These are phyloP conservation scores for Cavenderia fasciculata DNA, from an alignment of 78 protist species.

Conservation along the genomic window DNA sequence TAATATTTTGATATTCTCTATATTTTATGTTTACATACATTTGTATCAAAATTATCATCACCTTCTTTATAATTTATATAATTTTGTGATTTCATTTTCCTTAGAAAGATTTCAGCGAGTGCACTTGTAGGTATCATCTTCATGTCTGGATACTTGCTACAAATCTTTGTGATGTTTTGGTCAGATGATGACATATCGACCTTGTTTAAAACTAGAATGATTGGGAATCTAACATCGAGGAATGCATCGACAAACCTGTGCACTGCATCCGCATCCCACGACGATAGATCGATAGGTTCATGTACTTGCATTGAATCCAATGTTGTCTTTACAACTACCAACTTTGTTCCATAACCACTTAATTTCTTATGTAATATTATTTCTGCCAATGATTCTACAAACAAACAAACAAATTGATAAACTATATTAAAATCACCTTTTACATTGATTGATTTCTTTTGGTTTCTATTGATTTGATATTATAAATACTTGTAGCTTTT, in stretches of 20 bases:
- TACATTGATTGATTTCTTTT: not conserved
- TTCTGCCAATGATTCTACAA: conserved; percentile 37
- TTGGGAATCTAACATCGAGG: conserved; percentile 83
- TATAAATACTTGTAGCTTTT: conserved; percentile 14
- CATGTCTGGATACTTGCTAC: conserved; percentile 41
- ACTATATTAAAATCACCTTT: not conserved
- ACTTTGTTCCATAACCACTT: conserved; percentile 76
- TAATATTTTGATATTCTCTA: not conserved
- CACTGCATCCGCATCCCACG: conserved; percentile 25
- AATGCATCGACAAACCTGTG: conserved; percentile 79
- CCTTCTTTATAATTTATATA: conserved; percentile 59
- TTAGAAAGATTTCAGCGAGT: conserved; percentile 64
- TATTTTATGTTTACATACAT: not conserved
- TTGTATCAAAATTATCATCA: conserved; percentile 37
- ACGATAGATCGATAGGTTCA: conserved; percentile 12
- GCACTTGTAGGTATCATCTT: conserved; percentile 69
- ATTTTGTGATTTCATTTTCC: conserved; percentile 38
- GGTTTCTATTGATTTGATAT: not conserved
- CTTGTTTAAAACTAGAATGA: conserved; percentile 67
- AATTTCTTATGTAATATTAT: conserved; percentile 49
- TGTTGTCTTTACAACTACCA: conserved; percentile 5
- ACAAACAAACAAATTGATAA: not conserved
- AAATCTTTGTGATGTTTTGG: conserved; percentile 13
- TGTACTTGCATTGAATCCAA: conserved; percentile 28
- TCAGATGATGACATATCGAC: conserved; percentile 65